Conservation (phyloP, 257 asterid genomes). For the Nicotiana tabacum region DNA sequence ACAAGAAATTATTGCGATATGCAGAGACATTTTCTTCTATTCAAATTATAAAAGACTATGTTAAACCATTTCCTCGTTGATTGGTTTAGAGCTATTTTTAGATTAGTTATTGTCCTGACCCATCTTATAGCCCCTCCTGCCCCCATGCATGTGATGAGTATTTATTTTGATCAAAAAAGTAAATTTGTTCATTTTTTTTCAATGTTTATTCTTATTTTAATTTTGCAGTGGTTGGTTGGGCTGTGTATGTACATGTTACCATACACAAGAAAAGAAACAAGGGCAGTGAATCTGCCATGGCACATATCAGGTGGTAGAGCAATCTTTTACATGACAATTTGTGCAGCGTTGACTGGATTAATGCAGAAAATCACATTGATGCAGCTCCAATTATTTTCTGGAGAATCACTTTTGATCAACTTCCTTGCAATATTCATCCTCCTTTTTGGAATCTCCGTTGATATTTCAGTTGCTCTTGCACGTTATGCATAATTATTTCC, state of each 20-base stretch:
- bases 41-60: no score
- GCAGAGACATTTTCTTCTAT: no score
- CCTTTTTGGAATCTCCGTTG: conserved; percentile 61
- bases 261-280: conserved; percentile 25
- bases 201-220: background rate
- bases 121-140: no score
- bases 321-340: conserved; percentile 59
- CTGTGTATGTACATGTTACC: conserved; percentile 37
- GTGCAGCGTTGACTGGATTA: conserved; percentile 63
- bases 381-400: conserved; percentile 20
- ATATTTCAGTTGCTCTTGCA: conserved; percentile 53
- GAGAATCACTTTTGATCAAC: conserved; percentile 48
- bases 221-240: conserved; percentile 60
- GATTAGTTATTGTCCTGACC: no score
- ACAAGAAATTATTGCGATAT: no score
- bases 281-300: conserved; percentile 40
- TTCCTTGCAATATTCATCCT: conserved; percentile 57
- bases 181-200: background rate
- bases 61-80: no score
- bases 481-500: conserved; percentile 24
- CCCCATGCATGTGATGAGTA: background rate
- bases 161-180: no score
- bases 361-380: conserved; percentile 52
- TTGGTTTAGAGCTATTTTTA: no score
- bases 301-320: conserved; percentile 54